Evolutionary conservation across 768 basidiomycete genomes (phyloP).

Genomic region (Cytidiella melzeri): DNA sequence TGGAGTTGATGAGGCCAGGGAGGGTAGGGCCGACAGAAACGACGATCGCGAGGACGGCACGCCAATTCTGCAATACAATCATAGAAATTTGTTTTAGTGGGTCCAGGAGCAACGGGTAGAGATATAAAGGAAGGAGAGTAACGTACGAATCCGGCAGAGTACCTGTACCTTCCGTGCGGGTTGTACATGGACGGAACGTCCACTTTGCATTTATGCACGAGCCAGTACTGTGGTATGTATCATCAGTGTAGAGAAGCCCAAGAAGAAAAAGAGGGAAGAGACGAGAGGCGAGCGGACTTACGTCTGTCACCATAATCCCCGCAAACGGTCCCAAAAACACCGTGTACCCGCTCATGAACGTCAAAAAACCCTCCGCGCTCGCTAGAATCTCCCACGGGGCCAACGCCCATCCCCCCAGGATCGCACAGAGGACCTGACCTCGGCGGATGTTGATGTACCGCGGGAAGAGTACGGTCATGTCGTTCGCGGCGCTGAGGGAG

Average conservation of each 20-base stretch:
- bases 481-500: conserved; percentile 70
- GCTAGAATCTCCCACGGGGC: conserved; percentile 83
- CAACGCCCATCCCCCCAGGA: conserved; percentile 82
- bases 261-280: not conserved
- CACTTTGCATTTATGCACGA: conserved; percentile 63
- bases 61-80: conserved; percentile 75
- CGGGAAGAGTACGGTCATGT: conserved; percentile 75
- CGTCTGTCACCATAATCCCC: conserved; percentile 59
- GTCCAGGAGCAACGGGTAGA: not conserved
- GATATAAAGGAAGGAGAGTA: not conserved
- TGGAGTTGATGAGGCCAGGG: conserved; percentile 72
- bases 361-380: conserved; percentile 59
- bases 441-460: conserved; percentile 76
- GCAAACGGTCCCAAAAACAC: conserved; percentile 85
- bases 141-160: conserved; percentile 66
- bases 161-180: conserved; percentile 74
- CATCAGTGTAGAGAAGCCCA: conserved; percentile 3
- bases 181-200: conserved; percentile 84
- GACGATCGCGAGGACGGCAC: conserved; percentile 64
- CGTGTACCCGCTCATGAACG: conserved; percentile 79
- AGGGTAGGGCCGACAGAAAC: conserved; percentile 64
- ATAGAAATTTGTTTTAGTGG: not conserved
- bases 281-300: conserved; percentile 30
- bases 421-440: conserved; percentile 68
- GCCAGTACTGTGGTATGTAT: conserved; percentile 64